Percentiles rank a stretch among this genome's conserved stretches.
Evolutionary conservation across 441 rosid genomes (phyloP).

Genomic region (Macaranga tanarius): DNA sequence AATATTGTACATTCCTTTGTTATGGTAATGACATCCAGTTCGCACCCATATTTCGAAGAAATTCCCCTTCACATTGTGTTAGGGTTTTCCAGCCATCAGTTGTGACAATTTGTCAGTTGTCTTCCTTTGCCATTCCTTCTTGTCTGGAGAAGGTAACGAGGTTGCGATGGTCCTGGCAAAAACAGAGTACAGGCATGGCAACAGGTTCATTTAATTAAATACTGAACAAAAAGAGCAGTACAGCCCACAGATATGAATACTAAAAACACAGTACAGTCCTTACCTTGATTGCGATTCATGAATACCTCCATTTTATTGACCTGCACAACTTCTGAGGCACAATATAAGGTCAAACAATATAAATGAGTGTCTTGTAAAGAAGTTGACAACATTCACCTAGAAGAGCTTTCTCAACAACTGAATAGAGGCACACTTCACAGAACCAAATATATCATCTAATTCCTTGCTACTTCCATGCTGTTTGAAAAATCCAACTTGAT

Average conservation of each 20-base stretch:
- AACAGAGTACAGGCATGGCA: background rate
- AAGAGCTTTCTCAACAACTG: conserved; percentile 81
- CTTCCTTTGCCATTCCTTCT: conserved; percentile 38
- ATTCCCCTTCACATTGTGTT: conserved; percentile 78
- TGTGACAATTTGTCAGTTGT: conserved; percentile 27
- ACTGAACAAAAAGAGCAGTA: background rate
- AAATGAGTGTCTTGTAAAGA: conserved; percentile 66
- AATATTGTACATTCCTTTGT: conserved; percentile 65
- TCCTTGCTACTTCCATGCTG: conserved; percentile 85
- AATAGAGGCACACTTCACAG: conserved; percentile 79
- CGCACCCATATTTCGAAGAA: conserved; percentile 71
- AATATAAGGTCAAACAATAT: conserved; percentile 81
- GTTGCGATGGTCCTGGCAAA: conserved; percentile 56
- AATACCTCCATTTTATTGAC: conserved; percentile 78
- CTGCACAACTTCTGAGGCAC: conserved; percentile 78
- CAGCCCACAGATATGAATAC: background rate
- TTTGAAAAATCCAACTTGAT: conserved; percentile 77
- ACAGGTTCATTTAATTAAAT: background rate
- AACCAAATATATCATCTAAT: conserved; percentile 91
- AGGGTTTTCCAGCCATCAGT: conserved; percentile 77
- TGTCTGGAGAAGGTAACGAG: conserved; percentile 45
- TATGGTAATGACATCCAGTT: conserved; percentile 47
- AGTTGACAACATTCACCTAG: conserved; percentile 82
- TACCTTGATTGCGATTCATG: conserved; percentile 80
- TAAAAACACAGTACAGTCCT: conserved; percentile 4